Evolutionary conservation across 1,284 basidiomycete genomes (phyloP).

Genomic region (Microbotryum violaceum): DNA sequence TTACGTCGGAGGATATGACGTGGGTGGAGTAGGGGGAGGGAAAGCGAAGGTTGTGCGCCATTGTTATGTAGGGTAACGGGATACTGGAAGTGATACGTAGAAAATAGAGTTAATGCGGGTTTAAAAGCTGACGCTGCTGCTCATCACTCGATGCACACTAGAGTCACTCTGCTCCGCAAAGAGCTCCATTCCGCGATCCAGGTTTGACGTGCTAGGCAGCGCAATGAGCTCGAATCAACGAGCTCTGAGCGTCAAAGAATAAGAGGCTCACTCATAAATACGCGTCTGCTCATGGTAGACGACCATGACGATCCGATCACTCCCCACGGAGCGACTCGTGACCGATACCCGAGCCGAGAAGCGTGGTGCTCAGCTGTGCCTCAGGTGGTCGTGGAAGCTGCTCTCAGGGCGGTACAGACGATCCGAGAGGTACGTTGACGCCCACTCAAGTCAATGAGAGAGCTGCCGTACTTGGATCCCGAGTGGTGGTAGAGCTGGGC

Average conservation of each 20-base stretch:
- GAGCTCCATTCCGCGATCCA: background rate
- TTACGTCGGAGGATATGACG: slow-evolving; percentile 42
- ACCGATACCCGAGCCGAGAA: no score
- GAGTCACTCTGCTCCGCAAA: background rate
- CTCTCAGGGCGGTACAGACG: no score
- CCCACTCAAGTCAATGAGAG: no score
- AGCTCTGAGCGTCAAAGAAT: background rate
- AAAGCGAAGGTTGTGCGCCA: slow-evolving; percentile 42
- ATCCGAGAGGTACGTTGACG: no score
- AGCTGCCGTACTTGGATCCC: no score
- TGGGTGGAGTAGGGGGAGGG: slow-evolving; percentile 43
- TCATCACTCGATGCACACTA: background rate
- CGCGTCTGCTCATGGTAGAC: slow-evolving; percentile 10
- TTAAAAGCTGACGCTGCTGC: background rate
- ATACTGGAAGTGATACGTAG: slow-evolving; percentile 14
- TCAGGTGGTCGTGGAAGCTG: no score
- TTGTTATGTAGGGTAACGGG: slow-evolving; percentile 29
- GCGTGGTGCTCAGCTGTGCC: no score
- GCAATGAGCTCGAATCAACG: background rate
- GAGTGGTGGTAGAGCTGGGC: no score
- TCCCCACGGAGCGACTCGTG: no score
- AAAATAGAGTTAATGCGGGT: background rate
- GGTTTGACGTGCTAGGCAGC: background rate
- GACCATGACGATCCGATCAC: slow-evolving; percentile 14
- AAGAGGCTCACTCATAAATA: slow-evolving; percentile 17